Conservation (phyloP, 345 rosid species). For the Euphorbia pulcherrima region DNA sequence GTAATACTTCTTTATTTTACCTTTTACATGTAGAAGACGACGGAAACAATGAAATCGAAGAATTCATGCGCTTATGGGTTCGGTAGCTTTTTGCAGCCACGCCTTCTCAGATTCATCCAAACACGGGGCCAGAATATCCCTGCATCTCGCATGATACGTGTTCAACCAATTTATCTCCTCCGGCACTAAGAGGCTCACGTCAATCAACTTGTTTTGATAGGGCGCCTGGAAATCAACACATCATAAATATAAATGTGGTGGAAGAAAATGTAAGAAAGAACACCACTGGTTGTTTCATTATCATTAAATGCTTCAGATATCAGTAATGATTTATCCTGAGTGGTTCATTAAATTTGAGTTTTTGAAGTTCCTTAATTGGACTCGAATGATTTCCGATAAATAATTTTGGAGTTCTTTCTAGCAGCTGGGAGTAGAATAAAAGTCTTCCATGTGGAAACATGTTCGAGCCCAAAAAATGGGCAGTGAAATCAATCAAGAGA, state of each 20-base stretch:
- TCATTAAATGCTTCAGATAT: not conserved
- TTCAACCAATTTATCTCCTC: slow-evolving; percentile 81
- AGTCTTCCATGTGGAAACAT: too few relatives aligned
- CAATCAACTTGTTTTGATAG: slow-evolving; percentile 77
- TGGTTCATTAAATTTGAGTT: not conserved
- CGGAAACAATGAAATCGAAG: not conserved
- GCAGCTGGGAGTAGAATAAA: too few relatives aligned
- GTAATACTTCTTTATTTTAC: not conserved
- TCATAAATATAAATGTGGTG: not conserved
- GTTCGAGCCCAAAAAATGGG: not conserved
- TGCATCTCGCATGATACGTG: slow-evolving; percentile 67
- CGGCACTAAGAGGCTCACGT: slow-evolving; percentile 43
- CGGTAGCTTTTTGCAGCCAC: slow-evolving; percentile 90
- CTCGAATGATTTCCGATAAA: too few relatives aligned
- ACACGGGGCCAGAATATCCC: slow-evolving; percentile 62
- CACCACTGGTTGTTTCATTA: not conserved
- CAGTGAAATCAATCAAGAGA: not conserved
- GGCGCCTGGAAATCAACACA: slow-evolving; percentile 49
- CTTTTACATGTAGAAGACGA: slow-evolving; percentile 1
- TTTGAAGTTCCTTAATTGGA: too few relatives aligned
- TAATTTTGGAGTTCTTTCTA: too few relatives aligned
- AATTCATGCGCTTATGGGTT: slow-evolving; percentile 45
- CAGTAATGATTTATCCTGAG: not conserved
- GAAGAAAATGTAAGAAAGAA: not conserved
- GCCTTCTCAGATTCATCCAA: slow-evolving; percentile 63